Conservation (phyloP, 768 basidiomycete genomes). For the Trametes cubensis region DNA sequence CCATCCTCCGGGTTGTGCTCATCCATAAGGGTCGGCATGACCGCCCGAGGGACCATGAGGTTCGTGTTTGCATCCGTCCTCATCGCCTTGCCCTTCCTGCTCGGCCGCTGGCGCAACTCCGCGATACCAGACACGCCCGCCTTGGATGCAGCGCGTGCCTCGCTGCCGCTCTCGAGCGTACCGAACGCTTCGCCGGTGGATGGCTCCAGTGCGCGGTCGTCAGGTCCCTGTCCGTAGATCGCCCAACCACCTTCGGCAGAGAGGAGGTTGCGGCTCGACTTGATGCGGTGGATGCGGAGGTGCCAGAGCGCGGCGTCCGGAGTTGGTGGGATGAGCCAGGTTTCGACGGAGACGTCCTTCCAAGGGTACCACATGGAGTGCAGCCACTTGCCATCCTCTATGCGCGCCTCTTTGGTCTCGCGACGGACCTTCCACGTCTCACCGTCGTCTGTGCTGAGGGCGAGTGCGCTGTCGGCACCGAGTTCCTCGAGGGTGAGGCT, state of each 20-base stretch:
- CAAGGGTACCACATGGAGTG: conserved; percentile 76
- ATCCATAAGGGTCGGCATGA: conserved; percentile 65
- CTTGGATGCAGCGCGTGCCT: conserved; percentile 55
- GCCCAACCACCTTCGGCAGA: conserved; percentile 75
- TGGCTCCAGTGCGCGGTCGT: conserved; percentile 62
- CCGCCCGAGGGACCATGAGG: conserved; percentile 64
- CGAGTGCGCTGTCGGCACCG: conserved; percentile 70
- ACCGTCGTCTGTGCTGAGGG: conserved; percentile 68
- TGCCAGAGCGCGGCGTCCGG: conserved; percentile 65
- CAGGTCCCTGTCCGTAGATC: conserved; percentile 65
- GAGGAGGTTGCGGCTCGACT: conserved; percentile 49
- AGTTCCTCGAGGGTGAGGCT: conserved; percentile 70
- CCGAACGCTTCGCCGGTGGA: conserved; percentile 44
- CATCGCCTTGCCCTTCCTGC: conserved; percentile 47
- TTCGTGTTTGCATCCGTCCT: conserved; percentile 76
- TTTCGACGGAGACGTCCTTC: conserved; percentile 72
- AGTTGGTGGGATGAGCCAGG: conserved; percentile 71
- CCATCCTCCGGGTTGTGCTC: conserved; percentile 43
- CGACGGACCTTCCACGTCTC: conserved; percentile 75
- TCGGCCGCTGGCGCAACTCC: conserved; percentile 43
- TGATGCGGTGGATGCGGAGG: conserved; percentile 65
- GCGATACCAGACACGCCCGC: conserved; percentile 67
- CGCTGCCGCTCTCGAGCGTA: conserved; percentile 49
- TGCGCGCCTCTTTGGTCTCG: conserved; percentile 60
- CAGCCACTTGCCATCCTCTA: conserved; percentile 56